Conservation (phyloP, 2,329 filamentous ascomycete species). For the Exophiala spinifera region DNA sequence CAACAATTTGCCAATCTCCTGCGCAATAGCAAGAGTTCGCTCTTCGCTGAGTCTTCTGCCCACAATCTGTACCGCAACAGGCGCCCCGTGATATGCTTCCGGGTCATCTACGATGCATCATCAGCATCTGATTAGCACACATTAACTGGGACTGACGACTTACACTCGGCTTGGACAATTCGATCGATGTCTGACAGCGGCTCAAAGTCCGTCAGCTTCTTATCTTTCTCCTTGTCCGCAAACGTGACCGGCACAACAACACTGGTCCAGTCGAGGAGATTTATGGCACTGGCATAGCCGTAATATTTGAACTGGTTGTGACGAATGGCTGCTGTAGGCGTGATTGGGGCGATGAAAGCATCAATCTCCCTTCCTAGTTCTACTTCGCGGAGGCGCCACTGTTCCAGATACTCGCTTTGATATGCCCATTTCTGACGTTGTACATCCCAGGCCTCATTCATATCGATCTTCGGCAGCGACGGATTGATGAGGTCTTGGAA, state of each 20-base stretch:
- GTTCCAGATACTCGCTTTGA: slow-evolving; percentile 35
- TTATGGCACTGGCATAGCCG: slow-evolving; percentile 49
- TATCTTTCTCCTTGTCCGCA: slow-evolving; percentile 21
- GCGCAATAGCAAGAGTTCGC: slow-evolving; percentile 40
- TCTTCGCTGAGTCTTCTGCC: slow-evolving; percentile 31
- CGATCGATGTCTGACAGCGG: slow-evolving; percentile 28
- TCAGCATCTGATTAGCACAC: not conserved
- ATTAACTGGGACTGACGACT: slow-evolving; percentile 1
- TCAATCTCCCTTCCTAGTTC: slow-evolving; percentile 54
- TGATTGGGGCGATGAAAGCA: slow-evolving; percentile 41
- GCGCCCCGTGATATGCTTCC: slow-evolving; percentile 32
- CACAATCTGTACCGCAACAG: slow-evolving; percentile 32
- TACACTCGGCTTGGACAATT: slow-evolving; percentile 29
- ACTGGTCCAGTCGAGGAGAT: slow-evolving; percentile 56
- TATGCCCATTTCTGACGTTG: slow-evolving; percentile 37
- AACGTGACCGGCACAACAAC: slow-evolving; percentile 37
- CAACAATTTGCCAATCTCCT: slow-evolving; percentile 33
- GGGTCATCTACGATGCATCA: slow-evolving; percentile 22
- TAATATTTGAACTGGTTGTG: slow-evolving; percentile 43
- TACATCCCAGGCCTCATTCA: slow-evolving; percentile 32
- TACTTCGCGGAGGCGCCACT: slow-evolving; percentile 23
- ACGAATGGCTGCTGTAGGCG: slow-evolving; percentile 39
- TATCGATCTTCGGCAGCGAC: slow-evolving; percentile 24
- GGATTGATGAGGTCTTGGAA: slow-evolving; percentile 33
- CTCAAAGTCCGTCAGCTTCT: slow-evolving; percentile 16